Percentiles rank a stretch among this genome's conserved stretches.
phyloP scores from a whole-genome alignment of 345 rosid genomes.

The Viola odorata region DNA sequence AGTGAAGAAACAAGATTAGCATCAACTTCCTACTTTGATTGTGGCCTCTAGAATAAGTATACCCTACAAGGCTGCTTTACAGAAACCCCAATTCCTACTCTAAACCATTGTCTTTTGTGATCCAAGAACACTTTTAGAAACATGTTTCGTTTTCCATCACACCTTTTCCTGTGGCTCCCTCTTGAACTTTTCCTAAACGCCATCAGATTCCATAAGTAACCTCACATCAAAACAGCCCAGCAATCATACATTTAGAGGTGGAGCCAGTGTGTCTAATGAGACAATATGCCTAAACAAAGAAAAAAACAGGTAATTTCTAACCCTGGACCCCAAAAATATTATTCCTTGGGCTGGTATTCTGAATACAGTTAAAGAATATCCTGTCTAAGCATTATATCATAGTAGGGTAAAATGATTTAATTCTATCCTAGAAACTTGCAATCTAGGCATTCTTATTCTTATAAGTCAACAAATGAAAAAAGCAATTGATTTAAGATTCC shows the following conservation, averaged over 20 bases:
- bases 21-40: not conserved
- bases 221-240: slow-evolving; percentile 17
- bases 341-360: slow-evolving; percentile 18
- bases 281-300: slow-evolving; percentile 7
- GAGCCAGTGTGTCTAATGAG: slow-evolving; percentile 13
- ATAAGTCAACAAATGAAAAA: not conserved
- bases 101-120: not conserved
- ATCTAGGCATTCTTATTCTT: not conserved
- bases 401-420: slow-evolving; percentile 15
- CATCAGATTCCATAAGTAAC: not conserved
- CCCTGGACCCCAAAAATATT: slow-evolving; percentile 12
- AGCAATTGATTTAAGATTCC: slow-evolving; percentile 5
- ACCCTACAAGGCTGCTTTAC: not conserved
- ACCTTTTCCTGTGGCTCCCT: not conserved
- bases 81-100: not conserved
- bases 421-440: slow-evolving; percentile 6
- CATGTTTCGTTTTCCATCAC: not conserved
- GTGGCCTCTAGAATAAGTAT: not conserved
- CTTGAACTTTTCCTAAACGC: slow-evolving; percentile 3
- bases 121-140: not conserved
- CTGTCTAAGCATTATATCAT: slow-evolving; percentile 19
- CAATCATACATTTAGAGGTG: slow-evolving; percentile 16
- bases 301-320: slow-evolving; percentile 15
- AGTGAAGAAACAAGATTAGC: not conserved
- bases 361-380: slow-evolving; percentile 18